Percentiles rank a stretch among this genome's conserved stretches.
Evolutionary conservation across 2,329 filamentous ascomycete genomes (phyloP).

Genomic region (Xylariomycetidae sp.): DNA sequence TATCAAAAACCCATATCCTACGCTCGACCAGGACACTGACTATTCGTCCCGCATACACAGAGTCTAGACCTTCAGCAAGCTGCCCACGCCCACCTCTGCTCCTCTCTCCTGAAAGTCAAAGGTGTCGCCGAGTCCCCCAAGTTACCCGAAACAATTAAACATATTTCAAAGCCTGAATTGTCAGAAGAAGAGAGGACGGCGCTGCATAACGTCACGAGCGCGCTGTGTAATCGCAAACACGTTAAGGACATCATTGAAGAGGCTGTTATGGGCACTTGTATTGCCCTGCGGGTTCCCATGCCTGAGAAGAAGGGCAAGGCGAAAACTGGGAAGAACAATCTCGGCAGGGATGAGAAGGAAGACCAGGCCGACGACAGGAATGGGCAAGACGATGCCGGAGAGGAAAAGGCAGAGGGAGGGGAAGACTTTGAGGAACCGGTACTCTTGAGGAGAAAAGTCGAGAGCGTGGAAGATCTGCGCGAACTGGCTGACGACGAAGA

Average conservation of each 20-base stretch:
- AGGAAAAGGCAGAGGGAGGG: conserved; percentile 16
- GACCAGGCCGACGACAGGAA: conserved; percentile 16
- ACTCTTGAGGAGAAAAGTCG: conserved; percentile 28
- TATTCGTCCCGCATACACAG: too few species aligned
- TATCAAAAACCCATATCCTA: too few species aligned
- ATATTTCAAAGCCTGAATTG: conserved; percentile 42
- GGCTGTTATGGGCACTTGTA: conserved; percentile 46
- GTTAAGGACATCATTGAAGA: conserved; percentile 46
- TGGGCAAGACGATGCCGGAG: conserved; percentile 15
- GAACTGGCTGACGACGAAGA: conserved; percentile 7
- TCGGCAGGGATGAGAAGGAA: conserved; percentile 14
- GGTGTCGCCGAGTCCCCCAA: conserved; percentile 45
- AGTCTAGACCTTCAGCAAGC: conserved; percentile 55
- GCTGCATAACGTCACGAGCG: conserved; percentile 57
- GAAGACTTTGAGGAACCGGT: conserved; percentile 22
- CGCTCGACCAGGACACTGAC: too few species aligned
- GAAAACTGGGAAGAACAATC: conserved; percentile 21
- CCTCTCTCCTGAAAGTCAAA: conserved; percentile 50
- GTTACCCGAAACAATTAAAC: conserved; percentile 44
- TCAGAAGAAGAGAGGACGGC: conserved; percentile 46
- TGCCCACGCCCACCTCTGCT: conserved; percentile 51
- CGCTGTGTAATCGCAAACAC: conserved; percentile 47
- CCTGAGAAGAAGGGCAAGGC: conserved; percentile 38
- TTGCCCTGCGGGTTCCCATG: conserved; percentile 41
- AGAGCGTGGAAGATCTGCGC: conserved; percentile 23